These are phyloP conservation scores for Saprolegnia diclina DNA, from an alignment of 352 stramenopile genomes.

Conservation along the genomic window DNA sequence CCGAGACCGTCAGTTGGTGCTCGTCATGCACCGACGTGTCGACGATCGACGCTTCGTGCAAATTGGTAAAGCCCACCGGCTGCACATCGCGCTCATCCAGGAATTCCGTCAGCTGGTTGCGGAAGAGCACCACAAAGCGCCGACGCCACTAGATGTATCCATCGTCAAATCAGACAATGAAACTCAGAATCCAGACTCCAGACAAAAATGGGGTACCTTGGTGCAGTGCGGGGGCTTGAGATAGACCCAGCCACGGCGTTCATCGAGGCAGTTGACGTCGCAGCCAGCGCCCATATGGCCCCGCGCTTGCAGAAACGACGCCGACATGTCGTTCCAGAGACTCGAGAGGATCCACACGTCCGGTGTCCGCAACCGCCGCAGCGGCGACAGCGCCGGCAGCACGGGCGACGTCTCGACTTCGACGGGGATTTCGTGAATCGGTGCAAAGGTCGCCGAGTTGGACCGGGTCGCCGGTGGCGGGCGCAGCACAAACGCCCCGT, in stretches of 20 bases:
- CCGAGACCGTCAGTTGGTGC: conserved; percentile 53
- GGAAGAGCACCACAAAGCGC: conserved; percentile 58
- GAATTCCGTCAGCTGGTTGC: conserved; percentile 75
- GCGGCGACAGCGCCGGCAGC: conserved; percentile 27
- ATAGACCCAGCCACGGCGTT: conserved; percentile 45
- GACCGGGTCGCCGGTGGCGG: conserved; percentile 19
- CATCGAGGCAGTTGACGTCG: conserved; percentile 23
- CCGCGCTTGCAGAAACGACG: background rate
- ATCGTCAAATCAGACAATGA: background rate
- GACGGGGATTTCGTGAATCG: conserved; percentile 7
- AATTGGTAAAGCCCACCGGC: conserved; percentile 66
- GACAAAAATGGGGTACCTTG: no score
- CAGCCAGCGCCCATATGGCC: background rate
- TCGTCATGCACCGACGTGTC: conserved; percentile 41
- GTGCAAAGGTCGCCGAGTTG: background rate
- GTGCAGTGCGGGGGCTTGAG: conserved; percentile 49
- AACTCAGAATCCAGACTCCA: no score
- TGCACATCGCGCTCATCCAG: conserved; percentile 50
- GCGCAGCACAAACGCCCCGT: conserved; percentile 39
- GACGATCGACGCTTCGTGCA: conserved; percentile 60
- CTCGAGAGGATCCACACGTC: conserved; percentile 26
- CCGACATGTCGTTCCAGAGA: conserved; percentile 22
- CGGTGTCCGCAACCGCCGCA: background rate
- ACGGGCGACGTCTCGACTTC: conserved; percentile 43
- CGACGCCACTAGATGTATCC: conserved; percentile 46